These are phyloP conservation scores for Ogataea pignaliae DNA, from an alignment of 805 yeast genomes.

Conservation along the genomic window DNA sequence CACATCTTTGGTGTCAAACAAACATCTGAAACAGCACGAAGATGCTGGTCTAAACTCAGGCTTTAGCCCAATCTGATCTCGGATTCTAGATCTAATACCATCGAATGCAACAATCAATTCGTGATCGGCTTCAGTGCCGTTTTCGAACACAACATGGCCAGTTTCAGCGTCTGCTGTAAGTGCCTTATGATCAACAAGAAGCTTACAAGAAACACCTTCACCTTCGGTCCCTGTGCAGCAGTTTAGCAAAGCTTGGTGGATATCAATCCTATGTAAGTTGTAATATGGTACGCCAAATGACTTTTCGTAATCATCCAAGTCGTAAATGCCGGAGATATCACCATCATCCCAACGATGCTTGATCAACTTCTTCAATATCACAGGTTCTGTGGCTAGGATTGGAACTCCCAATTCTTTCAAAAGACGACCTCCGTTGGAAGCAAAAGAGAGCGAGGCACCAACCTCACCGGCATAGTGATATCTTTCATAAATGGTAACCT, in stretches of 20 bases:
- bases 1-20: conserved; percentile 21
- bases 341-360: conserved; percentile 25
- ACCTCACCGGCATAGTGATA: conserved; percentile 30
- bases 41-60: conserved; percentile 16
- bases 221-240: conserved; percentile 18
- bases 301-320: conserved; percentile 26
- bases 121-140: conserved; percentile 19
- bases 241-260: conserved; percentile 20
- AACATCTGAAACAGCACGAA: conserved; percentile 25
- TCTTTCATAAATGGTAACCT: conserved; percentile 25
- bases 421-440: conserved; percentile 29
- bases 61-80: conserved; percentile 17
- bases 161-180: conserved; percentile 20
- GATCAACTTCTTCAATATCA: conserved; percentile 22
- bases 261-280: conserved; percentile 28
- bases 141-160: conserved; percentile 24
- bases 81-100: conserved; percentile 25
- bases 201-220: conserved; percentile 21
- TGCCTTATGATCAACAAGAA: conserved; percentile 19
- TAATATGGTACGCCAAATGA: conserved; percentile 27
- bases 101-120: conserved; percentile 31
- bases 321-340: conserved; percentile 19
- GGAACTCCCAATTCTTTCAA: conserved; percentile 27
- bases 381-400: conserved; percentile 21
- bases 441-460: conserved; percentile 29